Base-by-base conservation (phyloP, 495 filamentous ascomycete genomes). In the Tetracladium marchalianum region DNA sequence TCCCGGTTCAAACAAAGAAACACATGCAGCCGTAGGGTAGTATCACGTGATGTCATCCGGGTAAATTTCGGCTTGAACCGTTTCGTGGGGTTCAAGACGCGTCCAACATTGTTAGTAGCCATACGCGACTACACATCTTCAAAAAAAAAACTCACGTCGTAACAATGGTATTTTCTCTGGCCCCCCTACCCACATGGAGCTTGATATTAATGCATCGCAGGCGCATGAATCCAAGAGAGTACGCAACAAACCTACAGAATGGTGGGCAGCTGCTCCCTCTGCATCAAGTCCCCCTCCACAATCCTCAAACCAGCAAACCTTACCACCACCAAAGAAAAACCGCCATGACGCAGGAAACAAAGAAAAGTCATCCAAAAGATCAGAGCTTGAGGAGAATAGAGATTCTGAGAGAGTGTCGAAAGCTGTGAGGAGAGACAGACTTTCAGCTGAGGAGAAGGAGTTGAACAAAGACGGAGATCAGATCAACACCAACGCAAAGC, bases 191-290 rank as follows among this genome's bases (percentile, higher is more conserved):
- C 22, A 3, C 22, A 27, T 27, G 3, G 3, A n/a, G 3, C 3
- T 36, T 36, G 12, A n/a, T 36, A 9, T 43, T 55, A 45, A 58
- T 33, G 42, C 6, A n/a, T 8, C 18, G 0, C 19, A 58, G 55
- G 55, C 52, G 1, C 49, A 46, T 3, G 46, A 50, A 31, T 17
- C 32, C 12, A 59, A 59, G 34, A 38, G 56, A 51, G 56, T 53
- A 31, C 52, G 56, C 11, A 52, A 48, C 8, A 46, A 44, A 33
- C 56, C 56, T 11, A 53, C 52, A 37, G 47, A 58, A 11, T 58
- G 42, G 40, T 58, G 55, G 55, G 44, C 41, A 19, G 51, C 35
- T 16, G 17, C 33, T 11, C 32, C 47, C 6, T 24, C 43, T 5
- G 35, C 40, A 15, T 31, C 37, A 35, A 15, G 31, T 3, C 43